Percentiles rank a stretch among this genome's conserved stretches.
Evolutionary conservation across 371 early-diverging fungal genomes (phyloP).

Genomic region (Lichtheimia corymbifera): DNA sequence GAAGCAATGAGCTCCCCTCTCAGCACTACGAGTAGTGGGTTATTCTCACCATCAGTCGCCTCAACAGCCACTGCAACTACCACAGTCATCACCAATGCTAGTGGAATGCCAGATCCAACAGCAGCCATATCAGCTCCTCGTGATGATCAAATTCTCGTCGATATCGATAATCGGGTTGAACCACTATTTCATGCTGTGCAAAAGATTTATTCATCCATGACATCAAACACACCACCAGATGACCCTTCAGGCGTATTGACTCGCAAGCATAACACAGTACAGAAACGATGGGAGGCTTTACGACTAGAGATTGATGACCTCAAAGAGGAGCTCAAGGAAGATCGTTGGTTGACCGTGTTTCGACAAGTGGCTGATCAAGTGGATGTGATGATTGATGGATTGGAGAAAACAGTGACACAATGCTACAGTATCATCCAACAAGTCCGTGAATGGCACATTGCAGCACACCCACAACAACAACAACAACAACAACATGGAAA

Average conservation of each 20-base stretch:
- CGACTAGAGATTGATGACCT: slow-evolving; percentile 50
- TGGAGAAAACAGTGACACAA: slow-evolving; percentile 56
- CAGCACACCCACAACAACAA: slow-evolving; percentile 20
- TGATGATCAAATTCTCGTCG: slow-evolving; percentile 30
- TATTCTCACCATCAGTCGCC: slow-evolving; percentile 11
- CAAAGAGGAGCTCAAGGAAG: slow-evolving; percentile 63
- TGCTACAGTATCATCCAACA: slow-evolving; percentile 55
- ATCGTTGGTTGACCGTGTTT: slow-evolving; percentile 64
- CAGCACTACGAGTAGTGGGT: slow-evolving; percentile 13
- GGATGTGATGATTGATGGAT: slow-evolving; percentile 62
- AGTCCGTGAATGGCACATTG: slow-evolving; percentile 37
- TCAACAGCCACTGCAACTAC: slow-evolving; percentile 14
- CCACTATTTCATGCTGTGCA: slow-evolving; percentile 53
- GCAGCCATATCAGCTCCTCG: slow-evolving; percentile 1
- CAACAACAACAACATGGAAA: slow-evolving; percentile 17
- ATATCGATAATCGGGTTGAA: slow-evolving; percentile 57
- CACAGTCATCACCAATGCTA: background rate
- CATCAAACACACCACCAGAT: slow-evolving; percentile 31
- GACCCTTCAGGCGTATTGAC: slow-evolving; percentile 35
- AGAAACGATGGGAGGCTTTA: slow-evolving; percentile 48
- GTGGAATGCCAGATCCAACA: background rate
- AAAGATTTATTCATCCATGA: slow-evolving; percentile 49
- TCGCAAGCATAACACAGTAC: slow-evolving; percentile 38
- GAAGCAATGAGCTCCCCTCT: slow-evolving; percentile 14
- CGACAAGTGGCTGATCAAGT: slow-evolving; percentile 62